Conservation (phyloP, 306 rosid genomes). For the Inga oerstediana region DNA sequence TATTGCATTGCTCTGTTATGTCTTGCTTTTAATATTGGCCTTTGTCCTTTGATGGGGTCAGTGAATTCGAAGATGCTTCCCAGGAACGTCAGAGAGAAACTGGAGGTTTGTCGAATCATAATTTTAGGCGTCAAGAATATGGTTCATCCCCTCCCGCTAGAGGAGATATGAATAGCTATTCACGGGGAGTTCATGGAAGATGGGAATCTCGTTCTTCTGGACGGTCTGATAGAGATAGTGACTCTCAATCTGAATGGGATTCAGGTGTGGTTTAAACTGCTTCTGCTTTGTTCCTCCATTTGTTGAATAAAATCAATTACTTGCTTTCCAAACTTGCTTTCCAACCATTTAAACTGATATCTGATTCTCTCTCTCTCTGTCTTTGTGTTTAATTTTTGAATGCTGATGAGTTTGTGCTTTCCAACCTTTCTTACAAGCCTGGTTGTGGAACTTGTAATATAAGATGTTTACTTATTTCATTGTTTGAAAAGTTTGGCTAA, state of each 20-base stretch:
- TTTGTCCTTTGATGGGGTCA: slow-evolving; percentile 30
- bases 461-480: neutral
- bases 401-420: neutral
- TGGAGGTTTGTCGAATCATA: slow-evolving; percentile 61
- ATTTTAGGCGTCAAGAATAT: slow-evolving; percentile 67
- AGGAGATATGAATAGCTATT: slow-evolving; percentile 63
- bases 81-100: slow-evolving; percentile 70
- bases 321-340: slow-evolving; percentile 7
- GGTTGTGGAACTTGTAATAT: neutral
- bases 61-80: slow-evolving; percentile 80
- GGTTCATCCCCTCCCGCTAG: slow-evolving; percentile 88
- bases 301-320: neutral
- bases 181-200: slow-evolving; percentile 75
- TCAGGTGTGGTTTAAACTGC: slow-evolving; percentile 64
- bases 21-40: slow-evolving; percentile 29
- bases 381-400: neutral
- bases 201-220: slow-evolving; percentile 88
- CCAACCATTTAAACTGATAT: slow-evolving; percentile 12
- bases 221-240: slow-evolving; percentile 76
- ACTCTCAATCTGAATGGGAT: slow-evolving; percentile 81
- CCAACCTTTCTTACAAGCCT: neutral
- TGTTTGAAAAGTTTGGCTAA: neutral
- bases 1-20: slow-evolving; percentile 24
- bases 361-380: slow-evolving; percentile 17
- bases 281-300: slow-evolving; percentile 20